Percentiles rank a stretch among this genome's conserved stretches.
These are phyloP conservation scores for Hemileccinum rubropunctum DNA, from an alignment of 768 basidiomycete species.

Conservation along the genomic window DNA sequence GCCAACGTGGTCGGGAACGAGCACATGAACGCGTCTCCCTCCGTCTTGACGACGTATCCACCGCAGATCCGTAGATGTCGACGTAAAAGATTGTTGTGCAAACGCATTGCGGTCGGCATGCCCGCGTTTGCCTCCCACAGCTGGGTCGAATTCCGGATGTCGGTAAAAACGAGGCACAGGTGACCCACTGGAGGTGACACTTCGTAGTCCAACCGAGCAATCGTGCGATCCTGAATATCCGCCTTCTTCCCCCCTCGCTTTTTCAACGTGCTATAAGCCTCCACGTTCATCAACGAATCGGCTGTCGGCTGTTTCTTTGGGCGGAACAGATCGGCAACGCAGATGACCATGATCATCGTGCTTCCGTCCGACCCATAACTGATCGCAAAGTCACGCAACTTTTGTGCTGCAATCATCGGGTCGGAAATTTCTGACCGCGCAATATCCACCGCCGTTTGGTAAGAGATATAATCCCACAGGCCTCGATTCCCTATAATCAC, in stretches of 20 bases:
- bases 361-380: conserved; percentile 93
- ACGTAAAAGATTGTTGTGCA: conserved; percentile 86
- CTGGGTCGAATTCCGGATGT: conserved; percentile 95
- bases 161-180: conserved; percentile 93
- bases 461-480: conserved; percentile 91
- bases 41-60: conserved; percentile 98
- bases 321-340: conserved; percentile 74
- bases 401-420: conserved; percentile 92
- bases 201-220: conserved; percentile 69
- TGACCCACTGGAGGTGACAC: conserved; percentile 84
- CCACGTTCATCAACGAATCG: conserved; percentile 38
- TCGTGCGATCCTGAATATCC: conserved; percentile 53
- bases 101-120: conserved; percentile 89
- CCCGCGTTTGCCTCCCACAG: conserved; percentile 95
- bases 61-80: conserved; percentile 85
- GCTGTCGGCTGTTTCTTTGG: conserved; percentile 41
- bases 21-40: conserved; percentile 99
- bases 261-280: conserved; percentile 26
- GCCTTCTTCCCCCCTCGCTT: conserved; percentile 41
- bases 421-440: conserved; percentile 68
- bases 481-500: conserved; percentile 93
- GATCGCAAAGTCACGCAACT: conserved; percentile 93
- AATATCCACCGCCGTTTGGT: conserved; percentile 96
- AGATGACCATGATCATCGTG: conserved; percentile 98
- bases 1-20: conserved; percentile 88